These are phyloP conservation scores for Aegilops umbellulata DNA, from an alignment of 176 grass and related monocot species.

Conservation along the genomic window DNA sequence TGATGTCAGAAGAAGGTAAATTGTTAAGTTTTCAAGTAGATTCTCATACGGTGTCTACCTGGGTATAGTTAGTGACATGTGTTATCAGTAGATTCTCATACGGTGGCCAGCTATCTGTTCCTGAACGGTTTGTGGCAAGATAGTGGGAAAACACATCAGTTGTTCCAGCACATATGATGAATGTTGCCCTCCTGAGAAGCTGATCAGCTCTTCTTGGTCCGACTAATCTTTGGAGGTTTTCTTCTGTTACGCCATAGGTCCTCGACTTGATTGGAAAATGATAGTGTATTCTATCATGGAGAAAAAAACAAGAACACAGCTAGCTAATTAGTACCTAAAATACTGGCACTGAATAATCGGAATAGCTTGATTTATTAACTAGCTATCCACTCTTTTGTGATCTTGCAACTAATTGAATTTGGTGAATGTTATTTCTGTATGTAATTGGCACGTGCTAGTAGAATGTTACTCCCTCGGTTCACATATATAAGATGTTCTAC, in stretches of 20 bases:
- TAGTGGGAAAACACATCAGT: slow-evolving; percentile 46
- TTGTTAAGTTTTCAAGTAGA: slow-evolving; percentile 58
- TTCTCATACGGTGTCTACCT: too few relatives aligned
- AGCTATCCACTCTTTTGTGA: neutral
- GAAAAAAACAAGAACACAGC: neutral
- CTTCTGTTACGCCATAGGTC: slow-evolving; percentile 48
- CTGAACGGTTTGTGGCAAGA: slow-evolving; percentile 29
- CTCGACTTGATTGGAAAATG: slow-evolving; percentile 58
- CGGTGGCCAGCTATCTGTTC: slow-evolving; percentile 6
- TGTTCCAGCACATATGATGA: too few relatives aligned
- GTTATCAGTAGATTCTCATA: slow-evolving; percentile 15
- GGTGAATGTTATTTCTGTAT: too few relatives aligned
- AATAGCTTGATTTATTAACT: neutral
- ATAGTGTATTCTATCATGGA: slow-evolving; percentile 39
- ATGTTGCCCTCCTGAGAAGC: slow-evolving; percentile 44
- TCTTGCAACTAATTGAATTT: too few relatives aligned
- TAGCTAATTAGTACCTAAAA: neutral
- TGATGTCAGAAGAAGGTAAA: slow-evolving; percentile 72
- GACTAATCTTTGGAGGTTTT: slow-evolving; percentile 31
- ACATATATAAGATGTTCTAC: too few relatives aligned
- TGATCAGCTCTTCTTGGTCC: slow-evolving; percentile 36
- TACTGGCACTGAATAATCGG: neutral
- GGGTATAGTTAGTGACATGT: too few relatives aligned
- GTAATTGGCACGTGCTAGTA: too few relatives aligned
- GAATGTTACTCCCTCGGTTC: too few relatives aligned